Conservation (phyloP, 768 basidiomycete genomes). For the Favolaschia claudopus region DNA sequence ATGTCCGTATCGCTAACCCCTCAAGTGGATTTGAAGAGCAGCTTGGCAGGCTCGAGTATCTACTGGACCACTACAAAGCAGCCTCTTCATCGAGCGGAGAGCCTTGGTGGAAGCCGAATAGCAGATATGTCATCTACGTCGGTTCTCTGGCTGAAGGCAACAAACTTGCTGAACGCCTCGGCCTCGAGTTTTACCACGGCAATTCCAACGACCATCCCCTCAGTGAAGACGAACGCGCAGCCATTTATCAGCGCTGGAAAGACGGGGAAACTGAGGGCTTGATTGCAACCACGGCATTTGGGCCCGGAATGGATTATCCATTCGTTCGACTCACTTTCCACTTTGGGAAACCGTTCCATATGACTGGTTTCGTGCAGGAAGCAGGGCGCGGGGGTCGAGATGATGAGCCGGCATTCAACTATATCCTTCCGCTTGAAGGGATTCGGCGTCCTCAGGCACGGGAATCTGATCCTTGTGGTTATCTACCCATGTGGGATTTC, state of each 20-base stretch:
- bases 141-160: conserved; percentile 7
- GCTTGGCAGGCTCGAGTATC: background rate
- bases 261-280: conserved; percentile 7
- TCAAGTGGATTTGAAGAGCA: background rate
- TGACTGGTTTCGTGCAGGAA: conserved; percentile 31
- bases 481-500: background rate
- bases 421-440: background rate
- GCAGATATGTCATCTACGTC: conserved; percentile 22
- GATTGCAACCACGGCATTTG: conserved; percentile 33
- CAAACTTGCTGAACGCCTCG: background rate
- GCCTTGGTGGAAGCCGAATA: background rate
- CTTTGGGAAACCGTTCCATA: conserved; percentile 28
- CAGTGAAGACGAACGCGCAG: background rate
- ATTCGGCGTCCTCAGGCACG: background rate
- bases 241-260: conserved; percentile 17
- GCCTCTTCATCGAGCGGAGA: fast-evolving
- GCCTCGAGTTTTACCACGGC: conserved; percentile 20
- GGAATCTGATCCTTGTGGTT: background rate
- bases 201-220: conserved; percentile 1
- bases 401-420: background rate
- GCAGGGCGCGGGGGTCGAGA: conserved; percentile 30
- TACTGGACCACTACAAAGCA: background rate
- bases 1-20: conserved; percentile 4
- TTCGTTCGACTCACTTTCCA: conserved; percentile 29
- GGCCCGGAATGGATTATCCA: conserved; percentile 33